Conservation (phyloP, 169 alveolate genomes). For the Plasmodium blacklocki region DNA sequence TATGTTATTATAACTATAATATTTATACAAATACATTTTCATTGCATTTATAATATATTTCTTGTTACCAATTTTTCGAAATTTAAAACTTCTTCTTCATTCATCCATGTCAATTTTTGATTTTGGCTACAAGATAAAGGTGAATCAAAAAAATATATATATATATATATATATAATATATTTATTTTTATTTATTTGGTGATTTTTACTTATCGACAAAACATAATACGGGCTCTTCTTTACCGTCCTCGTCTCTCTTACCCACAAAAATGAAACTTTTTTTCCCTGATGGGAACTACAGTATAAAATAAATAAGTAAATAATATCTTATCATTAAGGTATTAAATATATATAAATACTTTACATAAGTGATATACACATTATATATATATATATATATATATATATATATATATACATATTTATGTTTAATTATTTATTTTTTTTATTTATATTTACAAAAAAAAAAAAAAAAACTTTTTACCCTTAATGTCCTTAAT, state of each 20-base stretch:
- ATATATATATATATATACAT: not conserved
- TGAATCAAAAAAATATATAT: not conserved
- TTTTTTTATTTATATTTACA: not conserved
- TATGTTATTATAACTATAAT: too few relatives aligned
- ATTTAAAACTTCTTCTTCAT: constrained; percentile 50
- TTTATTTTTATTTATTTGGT: not conserved
- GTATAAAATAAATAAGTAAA: not conserved
- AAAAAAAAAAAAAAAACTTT: not conserved
- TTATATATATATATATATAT: constrained; percentile 4
- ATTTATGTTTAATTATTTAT: not conserved
- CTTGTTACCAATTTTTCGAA: constrained; percentile 36
- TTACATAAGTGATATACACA: not conserved
- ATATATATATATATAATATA: not conserved
- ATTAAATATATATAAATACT: too few relatives aligned
- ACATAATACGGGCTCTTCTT: constrained; percentile 85
- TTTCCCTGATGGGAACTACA: constrained; percentile 86
- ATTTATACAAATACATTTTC: too few relatives aligned
- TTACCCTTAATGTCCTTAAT: constrained; percentile 75
- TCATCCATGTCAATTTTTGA: constrained; percentile 41
- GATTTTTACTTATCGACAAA: constrained; percentile 82
- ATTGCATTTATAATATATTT: not conserved
- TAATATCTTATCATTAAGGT: too few relatives aligned
- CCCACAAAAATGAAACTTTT: constrained; percentile 84
- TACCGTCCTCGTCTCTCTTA: constrained; percentile 88
- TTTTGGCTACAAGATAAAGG: constrained; percentile 13